Percentiles rank a stretch among this genome's conserved stretches.
Conservation (phyloP, 768 basidiomycete species). For the Lentinula sp. region DNA sequence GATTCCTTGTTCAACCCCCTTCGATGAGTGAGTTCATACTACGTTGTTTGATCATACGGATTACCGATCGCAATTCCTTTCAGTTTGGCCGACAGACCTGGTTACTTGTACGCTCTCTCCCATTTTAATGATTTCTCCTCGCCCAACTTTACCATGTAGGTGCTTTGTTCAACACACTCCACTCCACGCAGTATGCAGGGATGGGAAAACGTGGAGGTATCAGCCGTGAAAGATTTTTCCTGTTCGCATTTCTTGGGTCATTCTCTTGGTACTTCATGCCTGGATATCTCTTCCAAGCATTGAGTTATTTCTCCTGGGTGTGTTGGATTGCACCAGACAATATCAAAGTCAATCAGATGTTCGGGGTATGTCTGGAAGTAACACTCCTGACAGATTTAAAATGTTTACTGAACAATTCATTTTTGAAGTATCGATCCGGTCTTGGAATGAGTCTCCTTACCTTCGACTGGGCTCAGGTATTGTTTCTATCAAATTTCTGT, state of each 20-base stretch:
- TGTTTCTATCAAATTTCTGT: slow-evolving; percentile 17
- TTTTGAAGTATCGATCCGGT: slow-evolving; percentile 16
- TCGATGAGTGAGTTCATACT: slow-evolving; percentile 50
- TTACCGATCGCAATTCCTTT: slow-evolving; percentile 22
- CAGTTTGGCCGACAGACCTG: slow-evolving; percentile 77
- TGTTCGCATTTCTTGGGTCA: slow-evolving; percentile 53
- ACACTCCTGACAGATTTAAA: not conserved
- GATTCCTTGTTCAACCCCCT: slow-evolving; percentile 71
- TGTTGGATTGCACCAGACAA: slow-evolving; percentile 72
- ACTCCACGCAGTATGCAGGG: slow-evolving; percentile 66
- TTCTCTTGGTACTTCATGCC: slow-evolving; percentile 65
- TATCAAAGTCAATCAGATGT: slow-evolving; percentile 65
- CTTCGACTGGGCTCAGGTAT: slow-evolving; percentile 77
- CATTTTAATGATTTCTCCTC: slow-evolving; percentile 1
- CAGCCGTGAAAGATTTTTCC: slow-evolving; percentile 73
- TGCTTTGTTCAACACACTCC: slow-evolving; percentile 71
- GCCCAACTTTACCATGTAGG: not conserved
- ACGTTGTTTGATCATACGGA: not conserved
- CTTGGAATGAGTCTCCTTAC: slow-evolving; percentile 72
- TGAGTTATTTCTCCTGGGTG: slow-evolving; percentile 55
- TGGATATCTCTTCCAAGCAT: slow-evolving; percentile 65
- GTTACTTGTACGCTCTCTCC: slow-evolving; percentile 57
- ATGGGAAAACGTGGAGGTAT: slow-evolving; percentile 59
- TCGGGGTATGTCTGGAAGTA: slow-evolving; percentile 45
- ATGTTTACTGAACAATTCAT: slow-evolving; percentile 20